Evolutionary conservation across 495 filamentous ascomycete species (phyloP).

Genomic region (Podospora didyma): DNA sequence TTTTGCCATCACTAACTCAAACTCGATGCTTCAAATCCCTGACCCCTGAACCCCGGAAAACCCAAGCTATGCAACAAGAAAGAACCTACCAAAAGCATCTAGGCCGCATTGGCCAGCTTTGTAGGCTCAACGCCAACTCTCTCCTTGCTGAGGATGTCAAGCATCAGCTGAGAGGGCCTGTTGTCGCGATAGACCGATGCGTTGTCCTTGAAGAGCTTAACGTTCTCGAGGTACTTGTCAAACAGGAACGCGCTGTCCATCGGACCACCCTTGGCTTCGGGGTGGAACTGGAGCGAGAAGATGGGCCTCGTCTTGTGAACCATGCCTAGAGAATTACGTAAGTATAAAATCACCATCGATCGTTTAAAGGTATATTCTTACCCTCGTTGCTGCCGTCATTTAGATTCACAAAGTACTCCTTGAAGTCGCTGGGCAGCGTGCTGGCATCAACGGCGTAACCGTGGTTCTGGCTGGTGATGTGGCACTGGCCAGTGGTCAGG

Average conservation of each 20-base stretch:
- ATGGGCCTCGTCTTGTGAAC: constrained; percentile 95
- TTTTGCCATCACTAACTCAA: background rate
- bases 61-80: background rate
- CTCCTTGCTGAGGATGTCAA: constrained; percentile 89
- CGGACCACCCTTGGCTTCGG: constrained; percentile 93
- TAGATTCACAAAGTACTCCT: constrained; percentile 96
- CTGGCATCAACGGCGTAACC: constrained; percentile 91
- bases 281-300: constrained; percentile 98
- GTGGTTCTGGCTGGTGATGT: constrained; percentile 98
- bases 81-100: constrained; percentile 1
- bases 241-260: constrained; percentile 92
- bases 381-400: constrained; percentile 95
- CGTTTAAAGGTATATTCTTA: constrained; percentile 13
- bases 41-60: constrained; percentile 1
- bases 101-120: constrained; percentile 41
- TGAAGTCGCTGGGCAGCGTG: constrained; percentile 81
- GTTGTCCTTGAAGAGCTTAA: constrained; percentile 80
- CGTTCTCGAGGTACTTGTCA: constrained; percentile 89
- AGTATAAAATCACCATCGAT: constrained; percentile 2
- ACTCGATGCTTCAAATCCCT: background rate
- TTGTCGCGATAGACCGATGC: constrained; percentile 71
- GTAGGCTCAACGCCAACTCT: constrained; percentile 82
- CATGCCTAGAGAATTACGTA: constrained; percentile 51
- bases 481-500: constrained; percentile 90
- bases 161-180: constrained; percentile 77